Evolutionary conservation across 257 asterid species (phyloP).

Genomic region (Nicotiana paniculata): DNA sequence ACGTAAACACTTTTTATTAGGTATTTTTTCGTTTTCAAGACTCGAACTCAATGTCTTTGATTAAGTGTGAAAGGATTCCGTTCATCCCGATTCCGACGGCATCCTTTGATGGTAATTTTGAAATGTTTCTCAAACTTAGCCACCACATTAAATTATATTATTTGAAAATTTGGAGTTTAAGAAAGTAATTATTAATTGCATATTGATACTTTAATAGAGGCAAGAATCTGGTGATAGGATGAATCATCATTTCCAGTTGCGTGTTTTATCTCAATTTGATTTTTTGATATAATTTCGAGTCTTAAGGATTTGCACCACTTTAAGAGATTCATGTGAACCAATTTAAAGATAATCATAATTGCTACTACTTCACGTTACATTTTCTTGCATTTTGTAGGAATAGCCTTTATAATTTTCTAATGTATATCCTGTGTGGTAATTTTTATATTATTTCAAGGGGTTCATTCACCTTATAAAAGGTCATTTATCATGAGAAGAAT

Average conservation of each 20-base stretch:
- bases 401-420: neutral
- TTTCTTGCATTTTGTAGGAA: neutral
- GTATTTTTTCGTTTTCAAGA: rapidly evolving
- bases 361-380: neutral
- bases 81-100: too few relatives aligned
- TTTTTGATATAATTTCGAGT: neutral
- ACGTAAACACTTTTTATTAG: too few relatives aligned
- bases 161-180: neutral
- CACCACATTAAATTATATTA: neutral
- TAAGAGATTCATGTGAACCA: constrained; percentile 3
- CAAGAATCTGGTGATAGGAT: neutral
- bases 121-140: neutral
- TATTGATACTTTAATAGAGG: neutral
- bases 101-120: neutral
- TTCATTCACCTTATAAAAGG: neutral
- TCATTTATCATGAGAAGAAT: neutral
- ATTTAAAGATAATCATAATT: neutral
- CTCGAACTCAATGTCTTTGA: too few relatives aligned
- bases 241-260: constrained; percentile 3
- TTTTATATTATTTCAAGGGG: neutral
- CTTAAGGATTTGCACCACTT: neutral
- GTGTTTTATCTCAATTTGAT: constrained; percentile 4
- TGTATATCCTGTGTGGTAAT: neutral
- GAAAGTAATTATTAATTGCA: neutral
- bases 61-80: too few relatives aligned